phyloP scores from a whole-genome alignment of 805 yeast species.

The Lipomyces kockii region DNA sequence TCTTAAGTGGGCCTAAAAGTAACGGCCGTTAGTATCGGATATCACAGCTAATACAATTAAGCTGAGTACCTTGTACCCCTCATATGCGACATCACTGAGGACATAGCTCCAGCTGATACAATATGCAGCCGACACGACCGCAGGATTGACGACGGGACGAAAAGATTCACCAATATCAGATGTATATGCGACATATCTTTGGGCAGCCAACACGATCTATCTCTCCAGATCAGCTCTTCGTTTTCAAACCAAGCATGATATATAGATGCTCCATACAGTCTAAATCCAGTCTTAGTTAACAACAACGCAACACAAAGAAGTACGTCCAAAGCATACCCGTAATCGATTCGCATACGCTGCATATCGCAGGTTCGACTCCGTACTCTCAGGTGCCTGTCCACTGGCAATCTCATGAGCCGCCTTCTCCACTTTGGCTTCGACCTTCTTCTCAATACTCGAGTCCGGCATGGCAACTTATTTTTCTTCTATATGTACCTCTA shows the following conservation, averaged over 20 bases:
- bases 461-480: not conserved
- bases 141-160: constrained; percentile 78
- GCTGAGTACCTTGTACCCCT: constrained; percentile 62
- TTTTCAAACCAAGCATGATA: not conserved
- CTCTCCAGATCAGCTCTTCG: not conserved
- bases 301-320: not conserved
- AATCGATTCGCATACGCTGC: constrained; percentile 81
- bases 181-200: constrained; percentile 83
- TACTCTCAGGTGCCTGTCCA: constrained; percentile 48
- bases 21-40: not conserved
- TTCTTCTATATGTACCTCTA: not conserved
- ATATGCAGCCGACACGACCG: constrained; percentile 66
- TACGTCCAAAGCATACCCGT: constrained; percentile 46
- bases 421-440: constrained; percentile 27
- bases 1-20: constrained; percentile 23
- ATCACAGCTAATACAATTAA: constrained; percentile 66
- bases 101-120: constrained; percentile 78
- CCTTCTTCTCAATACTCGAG: constrained; percentile 18
- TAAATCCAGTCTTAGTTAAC: not conserved
- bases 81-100: constrained; percentile 73
- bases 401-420: constrained; percentile 34
- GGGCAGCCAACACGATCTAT: constrained; percentile 67
- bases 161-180: constrained; percentile 87
- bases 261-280: constrained; percentile 18
- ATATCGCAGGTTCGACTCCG: constrained; percentile 63